These are phyloP conservation scores for Lanmaoa pseudosensibilis DNA, from an alignment of 768 basidiomycete genomes.

Conservation along the genomic window DNA sequence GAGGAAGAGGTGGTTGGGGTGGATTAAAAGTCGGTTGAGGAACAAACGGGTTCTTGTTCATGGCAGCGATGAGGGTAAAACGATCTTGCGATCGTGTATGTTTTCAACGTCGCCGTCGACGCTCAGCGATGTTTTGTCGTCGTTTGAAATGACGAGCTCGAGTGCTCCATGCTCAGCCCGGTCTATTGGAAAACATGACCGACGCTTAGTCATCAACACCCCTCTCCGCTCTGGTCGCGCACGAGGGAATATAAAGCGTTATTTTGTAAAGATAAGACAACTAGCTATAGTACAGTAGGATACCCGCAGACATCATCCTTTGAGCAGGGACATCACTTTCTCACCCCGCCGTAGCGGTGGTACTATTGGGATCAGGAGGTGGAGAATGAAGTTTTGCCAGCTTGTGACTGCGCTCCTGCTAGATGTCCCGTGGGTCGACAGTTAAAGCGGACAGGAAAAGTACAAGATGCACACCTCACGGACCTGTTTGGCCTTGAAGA, in stretches of 20 bases:
- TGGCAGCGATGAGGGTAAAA: conserved; percentile 30
- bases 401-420: conserved; percentile 25
- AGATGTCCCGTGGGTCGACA: background rate
- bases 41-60: conserved; percentile 87
- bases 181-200: conserved; percentile 14
- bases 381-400: conserved; percentile 10
- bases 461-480: conserved; percentile 21
- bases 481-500: conserved; percentile 19
- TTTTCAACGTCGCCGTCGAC: conserved; percentile 10
- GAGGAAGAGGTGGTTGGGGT: conserved; percentile 75
- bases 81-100: conserved; percentile 13
- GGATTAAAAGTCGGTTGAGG: conserved; percentile 67
- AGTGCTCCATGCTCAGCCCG: background rate
- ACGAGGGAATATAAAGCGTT: too few species aligned
- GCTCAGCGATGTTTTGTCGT: conserved; percentile 16
- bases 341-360: background rate
- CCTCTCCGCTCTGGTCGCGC: too few species aligned
- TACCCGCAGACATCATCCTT: background rate
- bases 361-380: background rate
- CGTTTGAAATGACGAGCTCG: conserved; percentile 26
- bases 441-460: background rate
- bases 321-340: too few species aligned
- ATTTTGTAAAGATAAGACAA: background rate
- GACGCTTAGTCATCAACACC: conserved; percentile 27
- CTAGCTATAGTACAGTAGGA: background rate